Evolutionary conservation across 2,329 filamentous ascomycete species (phyloP).

Genomic region (Curvularia verruculosa): DNA sequence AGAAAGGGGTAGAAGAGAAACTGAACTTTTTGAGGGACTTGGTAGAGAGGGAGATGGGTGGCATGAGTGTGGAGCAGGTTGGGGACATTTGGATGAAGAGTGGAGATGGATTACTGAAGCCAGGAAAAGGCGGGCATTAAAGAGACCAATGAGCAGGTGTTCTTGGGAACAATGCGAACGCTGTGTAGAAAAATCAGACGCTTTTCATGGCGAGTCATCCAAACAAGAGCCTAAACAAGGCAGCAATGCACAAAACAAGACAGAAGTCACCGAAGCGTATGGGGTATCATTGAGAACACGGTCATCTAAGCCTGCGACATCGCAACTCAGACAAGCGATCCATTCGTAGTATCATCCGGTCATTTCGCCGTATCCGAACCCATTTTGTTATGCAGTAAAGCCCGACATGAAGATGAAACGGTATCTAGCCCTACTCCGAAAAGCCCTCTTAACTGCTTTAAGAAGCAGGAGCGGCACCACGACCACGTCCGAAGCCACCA

Average conservation of each 20-base stretch:
- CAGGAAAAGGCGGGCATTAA: conserved; percentile 53
- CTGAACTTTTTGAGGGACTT: conserved; percentile 58
- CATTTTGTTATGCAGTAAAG: conserved; percentile 45
- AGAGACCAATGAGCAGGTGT: neutral
- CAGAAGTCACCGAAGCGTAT: conserved; percentile 36
- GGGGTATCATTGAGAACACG: conserved; percentile 48
- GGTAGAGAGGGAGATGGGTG: conserved; percentile 60
- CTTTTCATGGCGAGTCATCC: neutral
- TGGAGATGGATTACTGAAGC: conserved; percentile 54
- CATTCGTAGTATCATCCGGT: conserved; percentile 49
- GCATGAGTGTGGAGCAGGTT: conserved; percentile 50
- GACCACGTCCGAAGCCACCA: conserved; percentile 51
- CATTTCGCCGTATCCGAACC: conserved; percentile 47
- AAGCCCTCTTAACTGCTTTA: conserved; percentile 31
- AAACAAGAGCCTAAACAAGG: neutral
- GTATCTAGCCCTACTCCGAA: conserved; percentile 28
- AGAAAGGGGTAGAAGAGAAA: neutral
- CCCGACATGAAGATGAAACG: conserved; percentile 34
- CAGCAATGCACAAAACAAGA: neutral
- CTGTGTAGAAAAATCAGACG: neutral
- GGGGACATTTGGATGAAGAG: conserved; percentile 60
- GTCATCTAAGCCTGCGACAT: conserved; percentile 31
- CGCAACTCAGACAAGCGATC: conserved; percentile 37
- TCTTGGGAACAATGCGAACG: neutral
- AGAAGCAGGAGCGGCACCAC: conserved; percentile 47